phyloP scores from a whole-genome alignment of 345 rosid genomes.

The Syzygium grande region DNA sequence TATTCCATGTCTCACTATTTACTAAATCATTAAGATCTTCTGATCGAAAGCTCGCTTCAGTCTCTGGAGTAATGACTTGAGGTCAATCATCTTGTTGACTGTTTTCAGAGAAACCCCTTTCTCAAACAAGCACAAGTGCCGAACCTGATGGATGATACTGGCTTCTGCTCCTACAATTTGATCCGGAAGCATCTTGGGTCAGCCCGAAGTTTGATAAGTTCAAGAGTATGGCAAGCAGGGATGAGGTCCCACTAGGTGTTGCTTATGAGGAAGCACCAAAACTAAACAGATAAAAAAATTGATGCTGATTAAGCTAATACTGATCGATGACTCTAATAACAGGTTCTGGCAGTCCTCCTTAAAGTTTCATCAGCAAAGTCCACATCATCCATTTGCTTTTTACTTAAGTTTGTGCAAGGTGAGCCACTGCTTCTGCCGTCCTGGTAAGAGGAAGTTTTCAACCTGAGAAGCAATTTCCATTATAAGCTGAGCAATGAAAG shows the following conservation, averaged over 20 bases:
- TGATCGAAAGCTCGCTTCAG: neutral
- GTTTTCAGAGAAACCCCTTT: neutral
- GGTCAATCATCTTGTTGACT: neutral
- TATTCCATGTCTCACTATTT: neutral
- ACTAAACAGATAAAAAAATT: neutral
- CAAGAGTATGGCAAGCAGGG: neutral
- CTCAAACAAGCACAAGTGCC: neutral
- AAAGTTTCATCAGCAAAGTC: neutral
- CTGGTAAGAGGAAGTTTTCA: neutral
- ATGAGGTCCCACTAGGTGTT: neutral
- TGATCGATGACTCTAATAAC: neutral
- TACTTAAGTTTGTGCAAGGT: neutral
- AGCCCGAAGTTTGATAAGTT: neutral
- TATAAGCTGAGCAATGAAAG: neutral
- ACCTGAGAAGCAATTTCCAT: neutral
- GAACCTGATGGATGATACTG: neutral
- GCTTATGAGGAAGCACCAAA: neutral
- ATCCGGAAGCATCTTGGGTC: neutral
- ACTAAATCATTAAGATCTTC: neutral
- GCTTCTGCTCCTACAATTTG: neutral
- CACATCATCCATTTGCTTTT: neutral
- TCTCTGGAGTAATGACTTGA: neutral
- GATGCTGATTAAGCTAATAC: neutral
- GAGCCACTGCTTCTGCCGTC: neutral
- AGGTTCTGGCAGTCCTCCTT: neutral